Evolutionary conservation across 1,284 basidiomycete genomes (phyloP).

Genomic region (Apiotrichum laibachii): DNA sequence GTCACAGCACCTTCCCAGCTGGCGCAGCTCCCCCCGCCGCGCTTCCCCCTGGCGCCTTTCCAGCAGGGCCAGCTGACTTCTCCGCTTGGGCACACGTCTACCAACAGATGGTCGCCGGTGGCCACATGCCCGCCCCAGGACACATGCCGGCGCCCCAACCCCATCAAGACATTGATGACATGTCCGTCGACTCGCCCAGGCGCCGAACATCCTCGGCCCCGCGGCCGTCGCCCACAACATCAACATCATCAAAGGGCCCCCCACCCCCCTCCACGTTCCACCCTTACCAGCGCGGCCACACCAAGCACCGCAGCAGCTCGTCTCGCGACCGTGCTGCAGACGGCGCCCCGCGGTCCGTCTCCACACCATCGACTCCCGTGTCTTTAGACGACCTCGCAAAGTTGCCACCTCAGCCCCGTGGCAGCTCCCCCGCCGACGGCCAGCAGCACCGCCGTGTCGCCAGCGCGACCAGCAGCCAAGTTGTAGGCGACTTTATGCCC

Average conservation of each 20-base stretch:
- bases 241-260: constrained; percentile 1
- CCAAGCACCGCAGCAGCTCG: constrained; percentile 18
- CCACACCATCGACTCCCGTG: constrained; percentile 6
- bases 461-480: constrained; percentile 5
- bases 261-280: constrained; percentile 24
- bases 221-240: constrained; percentile 1
- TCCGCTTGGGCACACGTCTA: constrained; percentile 50
- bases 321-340: constrained; percentile 8
- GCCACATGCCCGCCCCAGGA: constrained; percentile 25
- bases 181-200: constrained; percentile 14
- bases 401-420: not conserved
- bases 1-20: constrained; percentile 13
- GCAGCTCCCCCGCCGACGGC: constrained; percentile 7
- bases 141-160: constrained; percentile 22
- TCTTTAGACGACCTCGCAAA: constrained; percentile 1
- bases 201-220: constrained; percentile 34
- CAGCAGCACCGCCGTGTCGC: constrained; percentile 8
- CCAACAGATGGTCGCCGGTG: constrained; percentile 45
- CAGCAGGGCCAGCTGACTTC: constrained; percentile 37
- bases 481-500: constrained; percentile 14
- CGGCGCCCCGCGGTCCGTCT: not conserved
- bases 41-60: constrained; percentile 28
- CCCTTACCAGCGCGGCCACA: constrained; percentile 30
- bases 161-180: constrained; percentile 21
- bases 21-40: constrained; percentile 6